phyloP scores from a whole-genome alignment of 305 asterid genomes.

The Andrographis paniculata region DNA sequence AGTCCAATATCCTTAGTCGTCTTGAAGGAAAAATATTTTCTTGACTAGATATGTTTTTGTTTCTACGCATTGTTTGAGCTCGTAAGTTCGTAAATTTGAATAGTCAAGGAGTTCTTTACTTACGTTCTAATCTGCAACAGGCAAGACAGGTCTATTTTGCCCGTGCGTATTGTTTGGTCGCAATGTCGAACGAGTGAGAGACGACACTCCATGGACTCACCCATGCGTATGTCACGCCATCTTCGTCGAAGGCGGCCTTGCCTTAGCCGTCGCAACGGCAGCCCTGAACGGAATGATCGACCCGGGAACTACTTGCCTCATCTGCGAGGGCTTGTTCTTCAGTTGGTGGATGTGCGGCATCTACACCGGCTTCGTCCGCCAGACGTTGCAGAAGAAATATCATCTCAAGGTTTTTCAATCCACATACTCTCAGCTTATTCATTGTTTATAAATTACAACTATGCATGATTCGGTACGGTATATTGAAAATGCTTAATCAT shows the following conservation, averaged over 20 bases:
- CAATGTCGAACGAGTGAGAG: conserved; percentile 68
- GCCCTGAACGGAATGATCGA: conserved; percentile 69
- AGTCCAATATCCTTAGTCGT: no score
- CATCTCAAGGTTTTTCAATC: conserved; percentile 71
- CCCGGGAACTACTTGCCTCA: conserved; percentile 68
- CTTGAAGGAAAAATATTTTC: no score
- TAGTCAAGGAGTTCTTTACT: not conserved
- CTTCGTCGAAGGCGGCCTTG: conserved; percentile 82
- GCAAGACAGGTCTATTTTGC: conserved; percentile 84
- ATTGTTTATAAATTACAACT: no score
- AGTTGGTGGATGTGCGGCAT: conserved; percentile 99
- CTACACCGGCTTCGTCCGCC: conserved; percentile 78
- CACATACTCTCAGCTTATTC: no score
- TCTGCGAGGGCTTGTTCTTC: conserved; percentile 77
- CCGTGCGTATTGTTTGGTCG: conserved; percentile 93
- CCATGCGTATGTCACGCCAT: conserved; percentile 92
- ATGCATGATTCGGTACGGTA: no score
- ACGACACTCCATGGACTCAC: conserved; percentile 77
- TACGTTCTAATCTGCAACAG: conserved; percentile 25
- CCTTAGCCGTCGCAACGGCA: conserved; percentile 64
- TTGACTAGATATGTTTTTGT: no score
- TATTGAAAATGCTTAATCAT: no score
- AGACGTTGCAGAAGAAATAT: conserved; percentile 83
- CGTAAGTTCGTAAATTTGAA: not conserved
- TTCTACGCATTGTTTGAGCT: no score